Evolutionary conservation across 768 basidiomycete genomes (phyloP), one percentile per base, ranked within the genome.

Genomic region (Mycena epipterygia): DNA sequence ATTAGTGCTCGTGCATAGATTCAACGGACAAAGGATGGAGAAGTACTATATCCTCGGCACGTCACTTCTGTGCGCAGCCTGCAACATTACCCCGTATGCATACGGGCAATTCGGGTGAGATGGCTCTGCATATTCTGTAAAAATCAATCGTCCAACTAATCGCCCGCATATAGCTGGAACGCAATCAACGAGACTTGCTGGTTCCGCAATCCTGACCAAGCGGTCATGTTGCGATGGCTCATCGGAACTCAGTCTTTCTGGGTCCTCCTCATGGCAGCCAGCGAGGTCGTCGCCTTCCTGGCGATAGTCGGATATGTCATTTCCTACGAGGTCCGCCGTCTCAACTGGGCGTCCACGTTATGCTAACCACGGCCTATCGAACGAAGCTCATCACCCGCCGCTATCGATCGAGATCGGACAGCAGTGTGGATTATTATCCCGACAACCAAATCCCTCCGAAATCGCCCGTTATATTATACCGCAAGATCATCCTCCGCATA

Each of bases 171-270:
- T 32, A 63, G 48, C 13, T 63, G 37, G 61, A 63, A 63, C 25
- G 19, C n/a, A 3, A 21, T 55, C 12, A 71, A 49, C 35, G 56
- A 51, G 12, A 75, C 71, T 3, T 79, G 78, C 56, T 79, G 77
- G 78, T 78, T 72, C 53, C 59, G 63, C 27, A 75, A 74, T 64
- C 39, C 65, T 2, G 58, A 76, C 32, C 53, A 37, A 7, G n/a
- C 58, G n/a, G 30, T 33, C 8, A 69, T 73, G 29, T 16, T 79
- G 29, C 67, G 63, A 1, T 79, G 78, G 77, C 60, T 79, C 39
- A 76, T 77, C 35, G 77, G 73, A 5, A 79, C 78, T 13, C 74
- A 75, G 44, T 73, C 73, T 8, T 76, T 77, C 57, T 79, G 78
- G 78, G 60, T 76, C 21, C 49, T 68, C 16, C 55, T 76, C 21